Conservation (phyloP, 1,284 basidiomycete species). For the Boletellus sp. region DNA sequence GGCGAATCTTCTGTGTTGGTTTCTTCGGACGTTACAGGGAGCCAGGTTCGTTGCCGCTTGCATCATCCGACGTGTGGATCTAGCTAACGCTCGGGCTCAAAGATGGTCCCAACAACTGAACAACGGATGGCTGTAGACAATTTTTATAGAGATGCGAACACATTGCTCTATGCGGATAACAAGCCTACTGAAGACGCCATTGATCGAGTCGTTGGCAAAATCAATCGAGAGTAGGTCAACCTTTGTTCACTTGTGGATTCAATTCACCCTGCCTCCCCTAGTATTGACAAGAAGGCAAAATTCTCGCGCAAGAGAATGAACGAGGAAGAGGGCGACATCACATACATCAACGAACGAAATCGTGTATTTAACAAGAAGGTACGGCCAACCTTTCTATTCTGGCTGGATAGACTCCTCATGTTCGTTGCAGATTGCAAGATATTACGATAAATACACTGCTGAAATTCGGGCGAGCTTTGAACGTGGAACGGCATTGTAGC, state of each 20-base stretch:
- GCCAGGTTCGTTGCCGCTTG: slow-evolving; percentile 37
- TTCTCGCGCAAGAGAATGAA: slow-evolving; percentile 85
- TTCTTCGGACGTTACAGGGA: slow-evolving; percentile 47
- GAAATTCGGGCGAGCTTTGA: slow-evolving; percentile 96
- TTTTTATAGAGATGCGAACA: slow-evolving; percentile 88
- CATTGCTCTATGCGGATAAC: slow-evolving; percentile 88
- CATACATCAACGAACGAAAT: slow-evolving; percentile 99
- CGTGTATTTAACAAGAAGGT: slow-evolving; percentile 99
- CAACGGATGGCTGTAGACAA: slow-evolving; percentile 71
- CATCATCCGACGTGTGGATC: neutral
- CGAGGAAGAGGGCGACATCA: slow-evolving; percentile 93
- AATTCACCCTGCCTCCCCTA: slow-evolving; percentile 30
- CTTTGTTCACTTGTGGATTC: neutral
- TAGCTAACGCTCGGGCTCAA: slow-evolving; percentile 6
- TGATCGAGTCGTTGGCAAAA: slow-evolving; percentile 86
- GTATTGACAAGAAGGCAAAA: slow-evolving; percentile 84
- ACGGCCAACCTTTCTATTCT: slow-evolving; percentile 8
- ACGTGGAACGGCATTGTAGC: slow-evolving; percentile 83
- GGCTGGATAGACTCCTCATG: neutral
- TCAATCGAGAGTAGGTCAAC: slow-evolving; percentile 84
- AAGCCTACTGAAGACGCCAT: slow-evolving; percentile 94
- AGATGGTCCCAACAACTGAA: slow-evolving; percentile 53
- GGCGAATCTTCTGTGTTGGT: slow-evolving; percentile 38
- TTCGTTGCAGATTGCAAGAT: slow-evolving; percentile 71
- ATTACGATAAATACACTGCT: slow-evolving; percentile 96